Base-by-base conservation (phyloP, 2,329 filamentous ascomycete genomes). In the Amesomyces nigricolor region DNA sequence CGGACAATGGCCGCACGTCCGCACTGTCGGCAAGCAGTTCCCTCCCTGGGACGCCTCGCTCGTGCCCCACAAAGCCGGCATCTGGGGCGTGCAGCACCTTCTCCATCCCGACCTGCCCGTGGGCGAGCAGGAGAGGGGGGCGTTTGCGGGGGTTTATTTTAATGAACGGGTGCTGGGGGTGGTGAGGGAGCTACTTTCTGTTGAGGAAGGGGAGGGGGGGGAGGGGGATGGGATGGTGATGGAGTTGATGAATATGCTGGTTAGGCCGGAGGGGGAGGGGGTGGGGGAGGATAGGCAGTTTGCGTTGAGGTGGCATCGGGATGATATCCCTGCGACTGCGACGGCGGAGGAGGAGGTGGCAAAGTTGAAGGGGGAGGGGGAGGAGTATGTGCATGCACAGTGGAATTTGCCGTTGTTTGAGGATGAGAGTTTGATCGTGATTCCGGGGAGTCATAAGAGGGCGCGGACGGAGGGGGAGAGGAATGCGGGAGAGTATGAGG, bases 31-130 rank as follows among this genome's bases (percentile, higher is more conserved):
- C 52, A 95, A 95, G 71, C 90, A 95, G 71, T 96, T 95, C 73
- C 91, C 90, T 0, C 91, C 91, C 0, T 95, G 90, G 90, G 75
- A 80, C 4, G 76, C 75, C 19, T 76, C 78, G 45, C 73, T 78
- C 0, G 75, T 79, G 1, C 75, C 75, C n/a, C 75, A 76, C 48
- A 73, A 77, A 1, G 73, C 76, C 0, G 71, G 73, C 17, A 95
- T 95, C 70, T 95, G 90, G 91, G 90, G 89, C 60, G 86, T 95
- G 2, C 90, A 95, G 75, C 88, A 91, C 70, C 78, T 95, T 5
- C 77, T 95, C 65, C 86, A 91, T 69, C 89, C 89, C 0, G 74
- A 78, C 1, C 81, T 92, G 62, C 79, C 83, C 0, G 77, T 81
- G 51, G 75, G 80, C 53, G 68, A 75, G 2, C 67, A 77, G 0